These are phyloP conservation scores for Arachnomyces sp. DNA, from an alignment of 2,329 filamentous ascomycete species.

Conservation along the genomic window DNA sequence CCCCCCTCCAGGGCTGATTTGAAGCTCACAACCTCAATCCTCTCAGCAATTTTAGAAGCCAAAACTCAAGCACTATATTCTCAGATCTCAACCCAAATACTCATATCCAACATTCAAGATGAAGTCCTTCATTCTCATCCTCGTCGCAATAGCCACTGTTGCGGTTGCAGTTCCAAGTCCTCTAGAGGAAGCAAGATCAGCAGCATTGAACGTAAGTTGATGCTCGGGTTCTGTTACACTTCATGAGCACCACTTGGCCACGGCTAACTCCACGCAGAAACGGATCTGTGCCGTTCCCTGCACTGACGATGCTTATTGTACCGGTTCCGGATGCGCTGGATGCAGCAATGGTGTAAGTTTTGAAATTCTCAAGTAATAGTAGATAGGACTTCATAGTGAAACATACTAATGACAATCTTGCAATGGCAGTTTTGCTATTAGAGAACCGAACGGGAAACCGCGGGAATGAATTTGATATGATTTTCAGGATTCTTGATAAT, in stretches of 20 bases:
- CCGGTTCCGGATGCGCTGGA: neutral
- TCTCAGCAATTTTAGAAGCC: no score
- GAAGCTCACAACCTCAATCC: no score
- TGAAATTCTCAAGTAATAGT: no score
- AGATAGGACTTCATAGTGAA: no score
- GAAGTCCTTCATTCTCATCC: conserved; percentile 4
- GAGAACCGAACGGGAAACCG: no score
- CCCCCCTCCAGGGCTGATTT: no score
- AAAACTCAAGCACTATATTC: no score
- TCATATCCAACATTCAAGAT: conserved; percentile 2
- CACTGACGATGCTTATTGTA: conserved; percentile 3
- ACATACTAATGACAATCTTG: no score
- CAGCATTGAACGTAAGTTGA: conserved; percentile 2
- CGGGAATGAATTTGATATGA: no score
- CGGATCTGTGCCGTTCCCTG: conserved; percentile 4
- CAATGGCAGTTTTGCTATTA: no score
- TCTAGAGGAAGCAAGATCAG: neutral
- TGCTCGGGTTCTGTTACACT: neutral
- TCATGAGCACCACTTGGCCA: no score
- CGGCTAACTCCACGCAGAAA: neutral
- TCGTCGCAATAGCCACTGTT: conserved; percentile 5
- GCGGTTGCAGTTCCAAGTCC: conserved; percentile 2
- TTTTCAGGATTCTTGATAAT: no score
- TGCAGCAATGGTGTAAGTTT: conserved; percentile 3
- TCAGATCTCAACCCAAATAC: neutral